Percentiles rank a stretch among this genome's conserved stretches.
Evolutionary conservation across 164 flowering plant species (phyloP).

Genomic region (Dillenia suffruticosa): DNA sequence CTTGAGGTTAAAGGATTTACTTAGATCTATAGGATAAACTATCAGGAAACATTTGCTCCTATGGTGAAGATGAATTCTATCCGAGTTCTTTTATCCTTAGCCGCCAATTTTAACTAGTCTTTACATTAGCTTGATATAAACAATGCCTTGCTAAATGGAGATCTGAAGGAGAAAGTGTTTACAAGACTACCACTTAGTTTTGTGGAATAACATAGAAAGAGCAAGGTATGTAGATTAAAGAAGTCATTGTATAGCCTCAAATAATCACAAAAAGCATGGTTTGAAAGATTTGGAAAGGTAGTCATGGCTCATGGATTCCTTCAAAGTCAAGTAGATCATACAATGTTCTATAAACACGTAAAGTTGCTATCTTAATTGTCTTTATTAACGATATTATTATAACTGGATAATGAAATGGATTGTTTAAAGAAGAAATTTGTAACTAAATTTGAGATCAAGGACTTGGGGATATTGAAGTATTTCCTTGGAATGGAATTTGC

Average conservation of each 20-base stretch:
- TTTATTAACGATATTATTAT: no score
- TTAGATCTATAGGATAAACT: neutral
- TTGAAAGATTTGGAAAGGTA: neutral
- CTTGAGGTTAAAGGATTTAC: no score
- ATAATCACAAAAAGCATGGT: neutral
- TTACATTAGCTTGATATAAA: no score
- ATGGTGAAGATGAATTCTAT: neutral
- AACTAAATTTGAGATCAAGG: neutral
- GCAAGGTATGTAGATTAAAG: neutral
- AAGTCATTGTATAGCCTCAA: neutral
- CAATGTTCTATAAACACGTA: neutral
- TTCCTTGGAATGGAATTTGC: constrained; percentile 2
- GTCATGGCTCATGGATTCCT: neutral
- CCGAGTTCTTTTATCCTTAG: neutral
- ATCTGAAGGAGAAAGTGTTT: no score
- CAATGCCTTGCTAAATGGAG: no score
- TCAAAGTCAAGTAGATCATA: neutral
- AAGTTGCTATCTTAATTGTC: neutral
- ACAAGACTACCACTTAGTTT: no score
- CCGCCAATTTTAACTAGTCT: neutral
- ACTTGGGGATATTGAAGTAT: neutral
- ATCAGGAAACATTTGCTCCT: neutral
- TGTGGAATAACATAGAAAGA: neutral
- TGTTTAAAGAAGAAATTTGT: neutral
- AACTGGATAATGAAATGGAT: neutral